Base-by-base conservation (phyloP, 1,139 yeast species). In the Blastobotrys petasosporus region DNA sequence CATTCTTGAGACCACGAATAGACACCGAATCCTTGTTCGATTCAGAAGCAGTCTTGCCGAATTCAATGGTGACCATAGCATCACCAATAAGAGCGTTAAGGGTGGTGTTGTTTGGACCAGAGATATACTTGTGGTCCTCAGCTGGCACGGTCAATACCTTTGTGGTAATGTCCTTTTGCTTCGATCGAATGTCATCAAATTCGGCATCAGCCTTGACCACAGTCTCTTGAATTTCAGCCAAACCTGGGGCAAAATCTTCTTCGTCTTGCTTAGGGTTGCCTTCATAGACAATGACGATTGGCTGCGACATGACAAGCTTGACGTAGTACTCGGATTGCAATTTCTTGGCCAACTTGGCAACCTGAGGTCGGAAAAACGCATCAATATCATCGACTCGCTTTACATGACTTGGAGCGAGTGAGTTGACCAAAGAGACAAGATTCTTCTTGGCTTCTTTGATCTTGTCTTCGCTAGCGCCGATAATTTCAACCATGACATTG, bases 351-450 rank as follows among this genome's bases (percentile, higher is more conserved):
- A 46, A 67, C 69, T 53, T 68, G n/a, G 47, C 47, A 15, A 80
- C 75, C 55, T 75, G 76, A 39, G 69, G 67, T 52, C 77, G 70
- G 52, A 88, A 78, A 61, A 85, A 82, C 11, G 77, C 70, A 59
- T 85, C 88, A 55, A 92, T 75, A 57, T 85, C 96, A 15, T 69
- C 64, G 44, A 87, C 68, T 8, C 70, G 70, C 54, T 71, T 68
- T 37, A 85, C 75, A 48, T 78, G 77, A 42, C 76, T 74, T 37
- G 97, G 96, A 17, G 86, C 71, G 50, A 82, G 74, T 45, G 73
- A 70, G 67, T 87, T 88, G 45, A 92, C 96, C 29, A 75, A 69
- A 29, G 77, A 71, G 49, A 92, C 87, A 52, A 92, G 71, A 13
- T 77, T 76, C 59, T 79, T 80, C 66, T 90, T 85, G 32, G 80